phyloP scores from a whole-genome alignment of 31 red algal genomes.

The Asparagopsis taxiformis region DNA sequence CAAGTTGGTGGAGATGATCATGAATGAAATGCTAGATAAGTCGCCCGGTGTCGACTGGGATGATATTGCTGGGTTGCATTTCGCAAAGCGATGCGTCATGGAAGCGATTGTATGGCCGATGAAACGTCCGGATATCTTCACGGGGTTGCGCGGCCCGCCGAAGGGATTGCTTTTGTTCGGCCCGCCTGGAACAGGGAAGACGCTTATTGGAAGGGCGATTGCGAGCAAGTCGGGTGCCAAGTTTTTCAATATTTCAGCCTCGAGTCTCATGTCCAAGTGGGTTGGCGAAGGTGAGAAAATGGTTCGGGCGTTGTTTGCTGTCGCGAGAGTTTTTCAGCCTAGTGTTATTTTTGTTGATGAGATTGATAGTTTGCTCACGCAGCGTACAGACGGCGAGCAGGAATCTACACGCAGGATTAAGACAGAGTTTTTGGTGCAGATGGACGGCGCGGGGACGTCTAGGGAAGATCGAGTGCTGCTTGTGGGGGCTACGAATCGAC shows the following conservation, averaged over 20 bases:
- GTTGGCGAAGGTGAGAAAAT: slow-evolving; percentile 94
- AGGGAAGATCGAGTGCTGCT: slow-evolving; percentile 87
- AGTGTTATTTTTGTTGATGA: slow-evolving; percentile 95
- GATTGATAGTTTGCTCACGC: slow-evolving; percentile 81
- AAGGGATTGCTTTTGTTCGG: slow-evolving; percentile 91
- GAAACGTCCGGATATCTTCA: slow-evolving; percentile 85
- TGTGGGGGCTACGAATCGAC: slow-evolving; percentile 91
- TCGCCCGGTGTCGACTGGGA: slow-evolving; percentile 76
- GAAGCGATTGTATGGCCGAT: slow-evolving; percentile 94
- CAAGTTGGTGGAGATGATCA: slow-evolving; percentile 78
- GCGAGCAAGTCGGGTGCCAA: slow-evolving; percentile 75
- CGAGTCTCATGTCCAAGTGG: slow-evolving; percentile 90
- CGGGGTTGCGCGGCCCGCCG: slow-evolving; percentile 75
- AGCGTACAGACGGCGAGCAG: slow-evolving; percentile 53
- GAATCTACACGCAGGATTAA: slow-evolving; percentile 70
- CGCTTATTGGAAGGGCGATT: slow-evolving; percentile 92
- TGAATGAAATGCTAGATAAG: slow-evolving; percentile 83
- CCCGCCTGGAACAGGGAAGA: slow-evolving; percentile 98
- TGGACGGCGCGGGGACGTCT: slow-evolving; percentile 58
- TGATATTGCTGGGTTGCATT: slow-evolving; percentile 88
- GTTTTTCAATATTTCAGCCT: slow-evolving; percentile 94
- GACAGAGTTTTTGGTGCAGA: slow-evolving; percentile 96
- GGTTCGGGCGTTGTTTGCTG: slow-evolving; percentile 81
- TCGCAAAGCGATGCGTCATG: slow-evolving; percentile 87
- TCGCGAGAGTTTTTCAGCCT: slow-evolving; percentile 76